These are phyloP conservation scores for Bruguiera parviflora DNA, from an alignment of 345 rosid genomes.

Conservation along the genomic window DNA sequence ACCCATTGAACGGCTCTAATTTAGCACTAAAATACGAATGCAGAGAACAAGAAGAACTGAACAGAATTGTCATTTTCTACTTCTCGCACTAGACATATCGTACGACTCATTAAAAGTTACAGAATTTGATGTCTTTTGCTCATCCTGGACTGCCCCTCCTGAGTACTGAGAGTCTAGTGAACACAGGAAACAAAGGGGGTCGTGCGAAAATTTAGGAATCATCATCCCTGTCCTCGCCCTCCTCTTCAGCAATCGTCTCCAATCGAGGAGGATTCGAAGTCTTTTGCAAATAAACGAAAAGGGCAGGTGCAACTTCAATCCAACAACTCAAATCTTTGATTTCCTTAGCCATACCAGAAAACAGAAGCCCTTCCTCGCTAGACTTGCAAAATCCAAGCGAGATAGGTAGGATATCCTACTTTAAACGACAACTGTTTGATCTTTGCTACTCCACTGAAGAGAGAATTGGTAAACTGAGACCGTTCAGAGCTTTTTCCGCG, in stretches of 20 bases:
- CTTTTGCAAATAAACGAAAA: conserved; percentile 26
- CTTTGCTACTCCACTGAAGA: background rate
- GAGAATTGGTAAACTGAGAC: too few relatives aligned
- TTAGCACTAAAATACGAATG: background rate
- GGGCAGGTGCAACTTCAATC: conserved; percentile 41
- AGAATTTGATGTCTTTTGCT: too few relatives aligned
- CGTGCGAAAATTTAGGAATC: too few relatives aligned
- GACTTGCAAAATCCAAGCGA: background rate
- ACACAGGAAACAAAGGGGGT: too few relatives aligned
- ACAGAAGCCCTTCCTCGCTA: background rate
- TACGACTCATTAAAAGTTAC: too few relatives aligned
- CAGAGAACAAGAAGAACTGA: background rate
- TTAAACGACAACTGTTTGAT: background rate
- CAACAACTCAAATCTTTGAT: conserved; percentile 23
- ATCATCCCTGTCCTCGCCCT: conserved; percentile 20
- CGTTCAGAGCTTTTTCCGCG: too few relatives aligned
- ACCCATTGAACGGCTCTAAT: too few relatives aligned
- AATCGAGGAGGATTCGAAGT: conserved; percentile 25
- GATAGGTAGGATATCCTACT: too few relatives aligned
- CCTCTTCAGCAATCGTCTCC: conserved; percentile 53
- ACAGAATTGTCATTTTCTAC: background rate
- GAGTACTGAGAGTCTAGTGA: too few relatives aligned
- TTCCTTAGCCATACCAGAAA: conserved; percentile 29
- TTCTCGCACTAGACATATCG: too few relatives aligned
- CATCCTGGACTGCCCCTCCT: too few relatives aligned